Evolutionary conservation across 2,329 filamentous ascomycete species (phyloP).

Genomic region (Parastagonospora avenae): DNA sequence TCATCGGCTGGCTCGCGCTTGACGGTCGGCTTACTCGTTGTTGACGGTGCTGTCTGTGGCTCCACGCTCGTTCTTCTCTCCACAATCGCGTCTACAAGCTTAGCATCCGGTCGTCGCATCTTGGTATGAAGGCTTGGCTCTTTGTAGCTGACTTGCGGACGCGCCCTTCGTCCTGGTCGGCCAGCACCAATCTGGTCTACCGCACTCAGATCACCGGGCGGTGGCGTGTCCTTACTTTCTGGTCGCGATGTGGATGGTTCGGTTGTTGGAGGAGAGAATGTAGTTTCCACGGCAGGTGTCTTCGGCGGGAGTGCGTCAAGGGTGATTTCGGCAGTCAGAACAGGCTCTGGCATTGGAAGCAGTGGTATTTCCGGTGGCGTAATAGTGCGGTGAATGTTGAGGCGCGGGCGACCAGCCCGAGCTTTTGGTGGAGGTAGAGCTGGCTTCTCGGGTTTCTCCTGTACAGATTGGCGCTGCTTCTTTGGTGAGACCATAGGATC

Average conservation of each 20-base stretch:
- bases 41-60: constrained; percentile 23
- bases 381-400: constrained; percentile 32
- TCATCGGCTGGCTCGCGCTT: constrained; percentile 36
- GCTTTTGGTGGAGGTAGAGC: constrained; percentile 22
- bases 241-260: constrained; percentile 47
- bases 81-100: constrained; percentile 53
- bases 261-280: constrained; percentile 53
- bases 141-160: constrained; percentile 55
- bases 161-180: constrained; percentile 52
- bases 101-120: constrained; percentile 55
- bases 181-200: constrained; percentile 39
- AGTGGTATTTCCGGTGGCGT: constrained; percentile 24
- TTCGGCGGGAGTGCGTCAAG: constrained; percentile 48
- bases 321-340: constrained; percentile 34
- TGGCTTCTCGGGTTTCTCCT: constrained; percentile 37
- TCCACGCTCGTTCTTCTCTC: constrained; percentile 34
- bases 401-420: constrained; percentile 23
- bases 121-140: constrained; percentile 56
- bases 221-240: constrained; percentile 51
- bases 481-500: constrained; percentile 51
- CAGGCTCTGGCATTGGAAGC: constrained; percentile 25
- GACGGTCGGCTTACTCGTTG: constrained; percentile 24
- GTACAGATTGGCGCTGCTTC: constrained; percentile 40
- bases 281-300: constrained; percentile 43
- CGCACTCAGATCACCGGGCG: constrained; percentile 47